Evolutionary conservation across 352 stramenopile genomes (phyloP), one percentile per base, ranked within the genome.

Genomic region (Chrysophaeum taylorii): DNA sequence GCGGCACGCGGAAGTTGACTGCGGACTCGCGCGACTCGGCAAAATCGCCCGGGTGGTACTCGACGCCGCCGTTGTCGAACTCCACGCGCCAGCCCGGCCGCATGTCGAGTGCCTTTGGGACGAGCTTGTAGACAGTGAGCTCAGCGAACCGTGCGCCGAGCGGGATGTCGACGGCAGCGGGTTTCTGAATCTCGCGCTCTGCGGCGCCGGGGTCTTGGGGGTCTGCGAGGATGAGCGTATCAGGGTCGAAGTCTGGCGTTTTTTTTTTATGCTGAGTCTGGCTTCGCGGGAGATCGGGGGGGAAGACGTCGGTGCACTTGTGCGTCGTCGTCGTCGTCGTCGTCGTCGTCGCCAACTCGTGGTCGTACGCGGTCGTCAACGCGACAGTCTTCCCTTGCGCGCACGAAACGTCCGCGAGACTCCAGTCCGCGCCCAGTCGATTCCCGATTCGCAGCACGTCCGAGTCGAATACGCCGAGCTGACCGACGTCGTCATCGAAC

Each of bases 1-100:
- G 42, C 27, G 71, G 72, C 18, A 82, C 73, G 12, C 74, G 48
- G 61, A 80, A 82, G 25, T 78, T 39, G 39, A 38, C 45, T 35
- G 52, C 35, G 37, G 0, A 69, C 36, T 63, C 42, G n/a, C 50
- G 50, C n/a, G 31, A 35, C 9, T 38, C 57, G 60, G n/a, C 41
- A 73, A 75, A 62, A 50, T 73, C 64, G 23, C 72, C 41, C 15
- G 37, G n/a, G 35, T 33, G 23, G 69, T 70, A 69, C 38, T 43
- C 31, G 12, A 71, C 61, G 29, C 69, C 31, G n/a, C 53, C 31
- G 52, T 68, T 43, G 41, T 73, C 69, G 29, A 52, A 73, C 60
- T 41, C 69, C 1, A 57, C 42, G 31, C 60, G 53, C 69, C 69
- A 73, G 36, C 18, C 2, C 7, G 35, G 54, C 57, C 69, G 43